Conservation (phyloP, 2,329 filamentous ascomycete species). For the Aureobasidium sp. region DNA sequence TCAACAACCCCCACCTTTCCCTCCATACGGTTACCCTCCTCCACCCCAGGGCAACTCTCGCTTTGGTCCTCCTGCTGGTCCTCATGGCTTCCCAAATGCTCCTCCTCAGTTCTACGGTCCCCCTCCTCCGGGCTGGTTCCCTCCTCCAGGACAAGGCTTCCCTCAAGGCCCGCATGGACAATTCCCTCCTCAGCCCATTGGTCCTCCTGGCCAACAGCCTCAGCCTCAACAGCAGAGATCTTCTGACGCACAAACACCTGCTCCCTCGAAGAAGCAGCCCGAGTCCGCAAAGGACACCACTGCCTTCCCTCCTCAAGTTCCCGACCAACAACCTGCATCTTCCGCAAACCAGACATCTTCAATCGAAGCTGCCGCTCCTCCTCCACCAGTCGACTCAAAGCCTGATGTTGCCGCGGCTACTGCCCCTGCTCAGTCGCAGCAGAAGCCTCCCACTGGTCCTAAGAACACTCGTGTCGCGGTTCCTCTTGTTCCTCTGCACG, state of each 20-base stretch:
- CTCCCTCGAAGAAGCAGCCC: constrained; percentile 29
- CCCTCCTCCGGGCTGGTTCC: constrained; percentile 62
- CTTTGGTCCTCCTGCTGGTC: constrained; percentile 35
- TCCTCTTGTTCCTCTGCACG: constrained; percentile 43
- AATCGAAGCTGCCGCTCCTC: constrained; percentile 41
- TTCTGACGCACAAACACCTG: constrained; percentile 8
- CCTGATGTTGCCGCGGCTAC: constrained; percentile 51
- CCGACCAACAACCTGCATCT: constrained; percentile 23
- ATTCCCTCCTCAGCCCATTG: constrained; percentile 36
- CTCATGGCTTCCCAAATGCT: constrained; percentile 37
- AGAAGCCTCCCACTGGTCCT: constrained; percentile 34
- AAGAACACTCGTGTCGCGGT: constrained; percentile 48
- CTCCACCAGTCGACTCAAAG: constrained; percentile 61
- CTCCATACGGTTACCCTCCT: constrained; percentile 31
- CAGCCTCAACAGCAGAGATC: constrained; percentile 15
- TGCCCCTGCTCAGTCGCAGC: constrained; percentile 36
- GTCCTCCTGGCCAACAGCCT: constrained; percentile 38
- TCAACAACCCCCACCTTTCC: constrained; percentile 21
- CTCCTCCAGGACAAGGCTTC: constrained; percentile 52
- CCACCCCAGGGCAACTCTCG: constrained; percentile 34
- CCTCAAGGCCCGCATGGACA: constrained; percentile 42
- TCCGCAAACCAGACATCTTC: constrained; percentile 23
- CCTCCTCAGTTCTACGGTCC: constrained; percentile 47
- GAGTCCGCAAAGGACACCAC: constrained; percentile 15
- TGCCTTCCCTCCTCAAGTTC: constrained; percentile 16